phyloP scores from a whole-genome alignment of 2,329 filamentous ascomycete genomes.

The Ophiognomonia clavigignenti-juglandacearum region DNA sequence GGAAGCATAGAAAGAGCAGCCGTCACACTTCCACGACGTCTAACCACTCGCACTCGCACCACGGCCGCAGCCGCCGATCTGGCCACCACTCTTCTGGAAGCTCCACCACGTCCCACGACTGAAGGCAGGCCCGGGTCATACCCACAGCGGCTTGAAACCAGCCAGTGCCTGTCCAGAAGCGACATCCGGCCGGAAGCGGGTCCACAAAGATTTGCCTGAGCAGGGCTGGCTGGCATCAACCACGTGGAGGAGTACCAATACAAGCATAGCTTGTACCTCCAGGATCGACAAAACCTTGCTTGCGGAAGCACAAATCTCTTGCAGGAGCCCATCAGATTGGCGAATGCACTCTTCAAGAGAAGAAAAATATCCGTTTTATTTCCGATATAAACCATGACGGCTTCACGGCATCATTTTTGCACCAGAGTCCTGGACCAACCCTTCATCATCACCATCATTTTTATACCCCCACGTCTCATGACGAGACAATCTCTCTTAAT shows the following conservation, averaged over 20 bases:
- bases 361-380: slow-evolving; percentile 11
- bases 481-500: slow-evolving; percentile 9
- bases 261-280: background rate
- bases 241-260: slow-evolving; percentile 4
- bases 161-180: slow-evolving; percentile 1
- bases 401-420: slow-evolving; percentile 30
- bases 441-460: slow-evolving; percentile 5
- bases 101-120: slow-evolving; percentile 57
- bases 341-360: background rate
- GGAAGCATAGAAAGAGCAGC: slow-evolving; percentile 47
- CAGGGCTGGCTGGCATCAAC: background rate
- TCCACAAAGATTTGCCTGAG: background rate
- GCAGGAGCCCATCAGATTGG: background rate
- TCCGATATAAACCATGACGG: slow-evolving; percentile 27
- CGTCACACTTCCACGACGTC: slow-evolving; percentile 40
- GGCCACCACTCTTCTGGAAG: slow-evolving; percentile 59
- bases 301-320: background rate
- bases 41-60: slow-evolving; percentile 36
- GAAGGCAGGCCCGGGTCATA: slow-evolving; percentile 19
- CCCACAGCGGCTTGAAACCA: background rate
- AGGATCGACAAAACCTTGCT: background rate
- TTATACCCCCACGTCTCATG: slow-evolving; percentile 12
- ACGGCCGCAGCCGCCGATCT: slow-evolving; percentile 43
- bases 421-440: slow-evolving; percentile 17
- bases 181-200: background rate